Evolutionary conservation across 2,329 filamentous ascomycete species (phyloP).

Genomic region (Talaromyces verruculosus): DNA sequence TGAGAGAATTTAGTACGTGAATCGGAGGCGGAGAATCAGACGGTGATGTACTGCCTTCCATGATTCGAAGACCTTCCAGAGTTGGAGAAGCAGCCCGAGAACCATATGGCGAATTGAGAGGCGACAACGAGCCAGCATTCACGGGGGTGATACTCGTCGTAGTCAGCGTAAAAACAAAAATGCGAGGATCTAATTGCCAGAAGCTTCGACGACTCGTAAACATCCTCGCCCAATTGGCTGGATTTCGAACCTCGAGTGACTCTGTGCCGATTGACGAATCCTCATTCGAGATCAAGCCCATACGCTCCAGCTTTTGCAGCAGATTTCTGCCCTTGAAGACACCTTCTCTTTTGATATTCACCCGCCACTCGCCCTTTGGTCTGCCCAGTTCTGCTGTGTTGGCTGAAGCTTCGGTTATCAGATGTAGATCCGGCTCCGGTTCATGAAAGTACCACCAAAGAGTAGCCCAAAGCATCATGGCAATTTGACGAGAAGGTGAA

Average conservation of each 20-base stretch:
- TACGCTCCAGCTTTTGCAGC: slow-evolving; percentile 86
- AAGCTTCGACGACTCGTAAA: slow-evolving; percentile 79
- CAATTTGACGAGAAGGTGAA: slow-evolving; percentile 83
- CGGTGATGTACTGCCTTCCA: slow-evolving; percentile 20
- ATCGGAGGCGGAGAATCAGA: slow-evolving; percentile 34
- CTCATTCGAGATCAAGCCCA: slow-evolving; percentile 77
- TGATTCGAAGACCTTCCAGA: slow-evolving; percentile 30
- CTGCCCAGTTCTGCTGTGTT: slow-evolving; percentile 67
- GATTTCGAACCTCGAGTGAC: slow-evolving; percentile 57
- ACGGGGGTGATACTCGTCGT: slow-evolving; percentile 45
- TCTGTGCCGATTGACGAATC: slow-evolving; percentile 72
- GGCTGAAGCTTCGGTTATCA: slow-evolving; percentile 63
- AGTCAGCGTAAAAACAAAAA: slow-evolving; percentile 83
- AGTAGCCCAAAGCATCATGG: slow-evolving; percentile 94
- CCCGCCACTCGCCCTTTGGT: slow-evolving; percentile 81
- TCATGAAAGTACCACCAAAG: slow-evolving; percentile 98
- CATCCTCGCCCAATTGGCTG: slow-evolving; percentile 72
- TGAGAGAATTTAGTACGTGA: slow-evolving; percentile 33
- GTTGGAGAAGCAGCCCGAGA: slow-evolving; percentile 55
- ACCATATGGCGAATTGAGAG: slow-evolving; percentile 48
- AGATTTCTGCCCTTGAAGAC: slow-evolving; percentile 80
- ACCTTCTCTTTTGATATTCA: slow-evolving; percentile 82
- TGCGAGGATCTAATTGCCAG: slow-evolving; percentile 85
- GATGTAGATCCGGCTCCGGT: slow-evolving; percentile 64
- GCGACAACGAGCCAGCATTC: slow-evolving; percentile 43